Conservation (phyloP, 805 yeast genomes). For the Candida germanica region DNA sequence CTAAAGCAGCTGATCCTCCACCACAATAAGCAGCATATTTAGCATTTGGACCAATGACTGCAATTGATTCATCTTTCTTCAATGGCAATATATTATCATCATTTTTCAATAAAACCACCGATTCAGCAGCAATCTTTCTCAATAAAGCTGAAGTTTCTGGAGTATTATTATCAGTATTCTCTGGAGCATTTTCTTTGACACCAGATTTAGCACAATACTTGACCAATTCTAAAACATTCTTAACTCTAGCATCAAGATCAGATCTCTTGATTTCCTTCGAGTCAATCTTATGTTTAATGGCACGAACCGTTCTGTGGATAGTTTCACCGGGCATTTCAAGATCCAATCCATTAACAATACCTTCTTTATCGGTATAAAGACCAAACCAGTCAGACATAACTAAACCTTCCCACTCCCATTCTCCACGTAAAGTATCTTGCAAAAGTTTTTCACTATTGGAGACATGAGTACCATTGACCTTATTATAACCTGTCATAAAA, state of each 20-base stretch:
- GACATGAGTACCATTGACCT: conserved; percentile 59
- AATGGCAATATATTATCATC: conserved; percentile 25
- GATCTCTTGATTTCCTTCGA: conserved; percentile 39
- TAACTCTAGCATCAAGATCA: conserved; percentile 47
- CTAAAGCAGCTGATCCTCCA: conserved; percentile 32
- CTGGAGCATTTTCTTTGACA: conserved; percentile 36
- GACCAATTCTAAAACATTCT: conserved; percentile 46
- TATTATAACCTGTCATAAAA: conserved; percentile 63
- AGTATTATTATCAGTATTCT: conserved; percentile 37
- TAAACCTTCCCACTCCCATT: conserved; percentile 58
- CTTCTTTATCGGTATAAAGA: conserved; percentile 42
- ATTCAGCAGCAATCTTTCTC: conserved; percentile 44
- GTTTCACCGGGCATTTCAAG: conserved; percentile 71
- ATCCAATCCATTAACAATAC: conserved; percentile 55
- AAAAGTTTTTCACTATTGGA: conserved; percentile 44
- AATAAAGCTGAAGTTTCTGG: conserved; percentile 43
- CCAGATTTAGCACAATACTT: conserved; percentile 40
- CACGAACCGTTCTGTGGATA: conserved; percentile 38
- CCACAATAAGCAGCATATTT: conserved; percentile 30
- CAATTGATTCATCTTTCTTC: conserved; percentile 28
- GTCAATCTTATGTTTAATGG: conserved; percentile 41
- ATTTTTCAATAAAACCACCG: conserved; percentile 30
- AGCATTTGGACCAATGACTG: conserved; percentile 34
- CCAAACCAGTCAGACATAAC: conserved; percentile 68
- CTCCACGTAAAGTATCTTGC: conserved; percentile 46